A percentile compares a stretch with the other conserved stretches of the same genome.
Evolutionary conservation across 495 filamentous ascomycete genomes (phyloP).

Genomic region (Terfezia claveryi): DNA sequence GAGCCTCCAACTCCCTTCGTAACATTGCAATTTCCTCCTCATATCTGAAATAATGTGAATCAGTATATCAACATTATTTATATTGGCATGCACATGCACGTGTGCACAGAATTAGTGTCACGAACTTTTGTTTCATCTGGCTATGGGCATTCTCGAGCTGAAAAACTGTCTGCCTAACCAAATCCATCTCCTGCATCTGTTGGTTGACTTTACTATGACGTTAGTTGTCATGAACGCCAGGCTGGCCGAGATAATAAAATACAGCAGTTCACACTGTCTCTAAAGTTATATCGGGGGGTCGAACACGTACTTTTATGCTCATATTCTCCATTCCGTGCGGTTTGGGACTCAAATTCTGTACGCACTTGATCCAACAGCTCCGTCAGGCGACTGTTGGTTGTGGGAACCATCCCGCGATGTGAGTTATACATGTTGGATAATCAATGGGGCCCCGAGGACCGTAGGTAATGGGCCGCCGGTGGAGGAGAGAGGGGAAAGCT

Average conservation of each 20-base stretch:
- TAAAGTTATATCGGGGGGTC: neutral
- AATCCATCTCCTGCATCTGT: constrained; percentile 79
- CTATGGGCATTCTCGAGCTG: constrained; percentile 72
- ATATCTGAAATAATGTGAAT: constrained; percentile 36
- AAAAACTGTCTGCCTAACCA: constrained; percentile 77
- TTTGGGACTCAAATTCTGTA: constrained; percentile 69
- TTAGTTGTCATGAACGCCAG: too few species aligned
- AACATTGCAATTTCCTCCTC: constrained; percentile 74
- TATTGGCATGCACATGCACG: too few species aligned
- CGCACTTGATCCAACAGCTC: constrained; percentile 83
- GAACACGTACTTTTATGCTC: constrained; percentile 67
- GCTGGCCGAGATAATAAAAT: too few species aligned
- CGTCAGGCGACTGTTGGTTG: constrained; percentile 52
- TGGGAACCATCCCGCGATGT: constrained; percentile 62
- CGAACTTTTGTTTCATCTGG: constrained; percentile 74
- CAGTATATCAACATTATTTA: too few species aligned
- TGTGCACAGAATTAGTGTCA: neutral
- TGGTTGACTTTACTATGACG: constrained; percentile 37
- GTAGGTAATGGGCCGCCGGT: too few species aligned
- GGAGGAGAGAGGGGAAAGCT: too few species aligned
- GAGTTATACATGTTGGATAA: constrained; percentile 66
- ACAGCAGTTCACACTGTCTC: too few species aligned
- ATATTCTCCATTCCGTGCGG: constrained; percentile 51
- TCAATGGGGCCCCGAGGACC: neutral
- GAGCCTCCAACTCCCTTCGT: constrained; percentile 69